Evolutionary conservation across 164 flowering plant genomes (phyloP).

Genomic region (Sedum album): DNA sequence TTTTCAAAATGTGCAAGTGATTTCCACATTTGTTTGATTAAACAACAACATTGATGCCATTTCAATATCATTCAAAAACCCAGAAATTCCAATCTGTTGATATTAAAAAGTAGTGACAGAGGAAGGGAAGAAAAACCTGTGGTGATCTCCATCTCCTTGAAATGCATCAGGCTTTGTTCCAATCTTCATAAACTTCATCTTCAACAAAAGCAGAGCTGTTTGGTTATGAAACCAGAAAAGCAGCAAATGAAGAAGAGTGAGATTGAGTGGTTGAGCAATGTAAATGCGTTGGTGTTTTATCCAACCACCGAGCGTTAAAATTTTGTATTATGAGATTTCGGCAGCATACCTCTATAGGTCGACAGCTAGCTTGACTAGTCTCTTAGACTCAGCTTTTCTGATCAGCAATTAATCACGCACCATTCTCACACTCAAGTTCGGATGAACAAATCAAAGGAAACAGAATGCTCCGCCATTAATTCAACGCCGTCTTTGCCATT

Average conservation of each 20-base stretch:
- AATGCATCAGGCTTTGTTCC: conserved; percentile 77
- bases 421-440: too few species aligned
- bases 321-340: not conserved
- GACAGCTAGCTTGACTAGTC: not conserved
- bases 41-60: not conserved
- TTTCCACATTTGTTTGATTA: not conserved
- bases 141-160: conserved; percentile 46
- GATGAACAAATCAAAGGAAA: too few species aligned
- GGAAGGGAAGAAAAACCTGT: conserved; percentile 25
- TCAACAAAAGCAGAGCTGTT: not conserved
- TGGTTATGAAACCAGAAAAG: not conserved
- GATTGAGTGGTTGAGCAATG: not conserved
- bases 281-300: not conserved
- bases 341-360: not conserved
- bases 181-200: conserved; percentile 85
- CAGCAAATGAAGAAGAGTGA: not conserved
- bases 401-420: not conserved
- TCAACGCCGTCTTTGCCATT: conserved; percentile 3
- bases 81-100: not conserved
- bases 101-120: not conserved
- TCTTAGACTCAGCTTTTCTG: not conserved
- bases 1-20: not conserved
- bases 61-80: too few species aligned
- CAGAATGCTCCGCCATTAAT: not conserved
- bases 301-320: not conserved